phyloP scores from a whole-genome alignment of 495 filamentous ascomycete genomes.

The Penicillium samsonianum region DNA sequence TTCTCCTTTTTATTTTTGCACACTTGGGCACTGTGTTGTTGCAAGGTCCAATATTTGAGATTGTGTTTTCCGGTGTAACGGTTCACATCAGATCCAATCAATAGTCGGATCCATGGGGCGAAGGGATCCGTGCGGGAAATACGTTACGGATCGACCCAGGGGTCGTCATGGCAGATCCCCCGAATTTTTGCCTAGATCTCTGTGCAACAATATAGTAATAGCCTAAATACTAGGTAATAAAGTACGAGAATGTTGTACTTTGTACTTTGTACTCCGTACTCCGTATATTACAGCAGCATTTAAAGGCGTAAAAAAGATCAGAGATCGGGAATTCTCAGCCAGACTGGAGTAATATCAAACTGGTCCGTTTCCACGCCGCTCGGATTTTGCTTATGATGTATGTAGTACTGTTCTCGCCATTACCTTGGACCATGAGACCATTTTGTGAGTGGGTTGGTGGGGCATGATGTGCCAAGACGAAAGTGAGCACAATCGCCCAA shows the following conservation, averaged over 20 bases:
- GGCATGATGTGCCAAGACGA: constrained; percentile 7
- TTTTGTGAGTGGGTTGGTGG: constrained; percentile 3
- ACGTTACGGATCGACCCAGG: constrained; percentile 30
- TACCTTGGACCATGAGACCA: neutral
- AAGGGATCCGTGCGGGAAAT: constrained; percentile 29
- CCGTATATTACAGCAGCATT: neutral
- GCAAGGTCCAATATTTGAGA: constrained; percentile 36
- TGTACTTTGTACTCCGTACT: neutral
- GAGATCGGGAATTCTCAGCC: constrained; percentile 15
- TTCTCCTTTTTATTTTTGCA: neutral
- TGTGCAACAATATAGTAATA: constrained; percentile 3
- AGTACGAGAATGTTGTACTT: neutral
- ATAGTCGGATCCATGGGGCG: constrained; percentile 33
- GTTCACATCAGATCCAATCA: constrained; percentile 34
- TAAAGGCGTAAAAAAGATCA: neutral
- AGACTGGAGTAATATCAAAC: constrained; percentile 17
- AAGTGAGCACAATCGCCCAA: neutral
- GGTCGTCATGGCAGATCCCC: constrained; percentile 25
- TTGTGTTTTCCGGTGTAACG: constrained; percentile 32
- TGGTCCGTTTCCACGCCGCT: constrained; percentile 2
- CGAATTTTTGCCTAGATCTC: neutral
- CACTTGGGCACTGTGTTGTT: neutral
- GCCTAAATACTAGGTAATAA: neutral
- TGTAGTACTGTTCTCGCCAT: neutral
- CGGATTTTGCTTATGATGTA: neutral